Percentiles rank a stretch among this genome's conserved stretches.
These are phyloP conservation scores for Aspergillus sp. DNA, from an alignment of 2,329 filamentous ascomycete species.

Conservation along the genomic window DNA sequence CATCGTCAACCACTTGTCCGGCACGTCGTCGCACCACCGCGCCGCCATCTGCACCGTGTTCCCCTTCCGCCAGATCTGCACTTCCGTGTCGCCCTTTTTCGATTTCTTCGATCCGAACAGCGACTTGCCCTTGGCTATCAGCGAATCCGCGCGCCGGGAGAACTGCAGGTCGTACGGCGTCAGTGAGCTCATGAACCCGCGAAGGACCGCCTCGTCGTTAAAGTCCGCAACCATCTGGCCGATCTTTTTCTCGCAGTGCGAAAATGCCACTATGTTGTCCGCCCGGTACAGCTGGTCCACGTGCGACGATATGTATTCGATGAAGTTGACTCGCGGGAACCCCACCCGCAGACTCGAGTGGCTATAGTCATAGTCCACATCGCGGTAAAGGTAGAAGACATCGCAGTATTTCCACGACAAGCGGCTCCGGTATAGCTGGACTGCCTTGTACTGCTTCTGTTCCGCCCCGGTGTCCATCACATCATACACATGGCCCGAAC, in stretches of 20 bases:
- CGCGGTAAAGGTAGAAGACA: slow-evolving; percentile 21
- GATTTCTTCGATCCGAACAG: slow-evolving; percentile 15
- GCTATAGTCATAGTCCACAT: slow-evolving; percentile 19
- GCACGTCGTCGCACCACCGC: slow-evolving; percentile 18
- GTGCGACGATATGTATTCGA: slow-evolving; percentile 23
- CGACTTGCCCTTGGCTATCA: slow-evolving; percentile 17
- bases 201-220: slow-evolving; percentile 9
- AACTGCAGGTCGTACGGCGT: slow-evolving; percentile 19
- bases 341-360: slow-evolving; percentile 14
- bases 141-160: slow-evolving; percentile 16
- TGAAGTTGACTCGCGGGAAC: slow-evolving; percentile 17
- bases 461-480: slow-evolving; percentile 17
- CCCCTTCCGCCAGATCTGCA: slow-evolving; percentile 22
- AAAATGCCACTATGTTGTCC: slow-evolving; percentile 16
- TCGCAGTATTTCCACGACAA: slow-evolving; percentile 17
- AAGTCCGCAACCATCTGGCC: slow-evolving; percentile 12
- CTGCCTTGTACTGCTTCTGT: slow-evolving; percentile 23
- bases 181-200: slow-evolving; percentile 19
- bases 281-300: slow-evolving; percentile 20
- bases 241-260: slow-evolving; percentile 20
- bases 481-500: slow-evolving; percentile 19
- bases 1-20: slow-evolving; percentile 22
- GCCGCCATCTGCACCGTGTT: slow-evolving; percentile 15
- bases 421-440: slow-evolving; percentile 13
- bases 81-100: slow-evolving; percentile 17